A percentile compares a stretch with the other conserved stretches of the same genome.
Evolutionary conservation across 164 flowering plant species (phyloP).

Genomic region (Umbellularia californica): DNA sequence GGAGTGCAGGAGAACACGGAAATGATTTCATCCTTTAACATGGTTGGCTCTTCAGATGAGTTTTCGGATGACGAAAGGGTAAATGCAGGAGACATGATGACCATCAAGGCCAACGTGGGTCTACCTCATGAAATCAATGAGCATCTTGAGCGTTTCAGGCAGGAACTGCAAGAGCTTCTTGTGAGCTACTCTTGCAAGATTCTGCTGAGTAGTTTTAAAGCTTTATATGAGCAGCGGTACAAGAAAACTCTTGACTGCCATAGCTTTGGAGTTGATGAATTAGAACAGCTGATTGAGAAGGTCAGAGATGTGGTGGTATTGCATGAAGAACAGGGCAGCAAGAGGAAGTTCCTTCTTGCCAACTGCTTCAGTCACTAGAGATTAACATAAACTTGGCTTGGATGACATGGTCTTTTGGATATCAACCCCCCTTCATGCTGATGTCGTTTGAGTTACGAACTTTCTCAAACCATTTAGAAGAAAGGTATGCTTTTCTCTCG

Average conservation of each 20-base stretch:
- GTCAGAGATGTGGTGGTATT: slow-evolving; percentile 58
- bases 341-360: slow-evolving; percentile 61
- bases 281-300: slow-evolving; percentile 75
- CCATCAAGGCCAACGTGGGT: slow-evolving; percentile 14
- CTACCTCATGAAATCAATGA: slow-evolving; percentile 19
- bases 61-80: slow-evolving; percentile 61
- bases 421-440: too few relatives aligned
- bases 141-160: slow-evolving; percentile 44
- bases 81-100: slow-evolving; percentile 23
- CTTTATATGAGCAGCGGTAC: slow-evolving; percentile 74
- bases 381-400: too few relatives aligned
- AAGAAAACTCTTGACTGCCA: slow-evolving; percentile 56
- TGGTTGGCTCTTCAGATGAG: slow-evolving; percentile 64
- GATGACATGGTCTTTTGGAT: too few relatives aligned
- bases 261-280: slow-evolving; percentile 50
- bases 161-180: slow-evolving; percentile 83
- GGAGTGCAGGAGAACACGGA: slow-evolving; percentile 34
- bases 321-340: slow-evolving; percentile 58
- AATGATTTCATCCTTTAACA: not conserved
- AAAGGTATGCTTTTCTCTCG: too few relatives aligned
- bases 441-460: too few relatives aligned
- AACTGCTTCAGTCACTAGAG: slow-evolving; percentile 26
- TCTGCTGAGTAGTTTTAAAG: slow-evolving; percentile 57
- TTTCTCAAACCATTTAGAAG: too few relatives aligned
- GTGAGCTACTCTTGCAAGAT: slow-evolving; percentile 80